Conservation (phyloP, 2,329 filamentous ascomycete genomes). For the Cordyceps farinosa region DNA sequence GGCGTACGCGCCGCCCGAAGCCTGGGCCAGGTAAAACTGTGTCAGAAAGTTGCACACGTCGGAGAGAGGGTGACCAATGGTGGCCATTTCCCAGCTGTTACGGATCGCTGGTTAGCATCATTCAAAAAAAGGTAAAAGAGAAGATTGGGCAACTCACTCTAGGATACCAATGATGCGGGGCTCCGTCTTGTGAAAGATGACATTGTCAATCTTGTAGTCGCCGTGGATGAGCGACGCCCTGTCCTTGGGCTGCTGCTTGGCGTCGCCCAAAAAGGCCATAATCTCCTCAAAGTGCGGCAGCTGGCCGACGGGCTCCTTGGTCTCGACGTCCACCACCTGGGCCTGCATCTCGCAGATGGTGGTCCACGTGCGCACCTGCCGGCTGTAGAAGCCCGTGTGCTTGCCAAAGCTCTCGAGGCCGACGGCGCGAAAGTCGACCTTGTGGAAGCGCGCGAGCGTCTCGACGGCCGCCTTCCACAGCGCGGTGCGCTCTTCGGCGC, state of each 20-base stretch:
- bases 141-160: conserved; percentile 52
- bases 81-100: conserved; percentile 89
- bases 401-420: conserved; percentile 73
- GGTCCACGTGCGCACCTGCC: conserved; percentile 80
- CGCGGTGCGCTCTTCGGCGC: conserved; percentile 62
- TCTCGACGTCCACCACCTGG: conserved; percentile 70
- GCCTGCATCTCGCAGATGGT: conserved; percentile 78
- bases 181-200: conserved; percentile 86
- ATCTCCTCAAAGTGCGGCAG: conserved; percentile 82
- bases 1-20: conserved; percentile 21
- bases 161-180: conserved; percentile 86
- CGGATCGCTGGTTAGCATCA: conserved; percentile 7
- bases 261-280: conserved; percentile 71
- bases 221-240: conserved; percentile 81
- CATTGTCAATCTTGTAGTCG: conserved; percentile 93
- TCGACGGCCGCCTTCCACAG: conserved; percentile 85
- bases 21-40: conserved; percentile 34
- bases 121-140: not conserved
- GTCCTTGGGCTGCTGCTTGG: conserved; percentile 69
- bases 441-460: conserved; percentile 82
- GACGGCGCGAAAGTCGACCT: conserved; percentile 62
- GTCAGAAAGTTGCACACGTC: conserved; percentile 76
- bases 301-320: conserved; percentile 69
- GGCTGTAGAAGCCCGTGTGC: conserved; percentile 72
- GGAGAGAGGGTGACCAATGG: conserved; percentile 90